These are phyloP conservation scores for Pyrrhoderma lamaoense DNA, from an alignment of 1,284 basidiomycete genomes.

Conservation along the genomic window DNA sequence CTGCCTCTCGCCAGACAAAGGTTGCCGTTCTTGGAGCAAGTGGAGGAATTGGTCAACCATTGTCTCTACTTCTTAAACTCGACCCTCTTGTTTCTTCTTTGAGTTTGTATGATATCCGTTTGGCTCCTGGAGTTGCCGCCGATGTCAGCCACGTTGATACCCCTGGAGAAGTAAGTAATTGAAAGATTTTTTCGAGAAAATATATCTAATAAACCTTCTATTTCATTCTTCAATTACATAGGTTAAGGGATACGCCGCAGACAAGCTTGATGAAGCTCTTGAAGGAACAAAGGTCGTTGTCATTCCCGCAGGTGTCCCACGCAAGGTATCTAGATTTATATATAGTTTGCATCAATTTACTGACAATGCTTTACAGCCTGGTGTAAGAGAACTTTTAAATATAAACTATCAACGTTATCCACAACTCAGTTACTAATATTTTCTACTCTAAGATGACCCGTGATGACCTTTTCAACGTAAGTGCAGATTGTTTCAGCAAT, in stretches of 20 bases:
- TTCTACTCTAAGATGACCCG: slow-evolving; percentile 70
- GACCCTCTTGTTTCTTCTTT: slow-evolving; percentile 76
- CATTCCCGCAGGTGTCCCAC: slow-evolving; percentile 95
- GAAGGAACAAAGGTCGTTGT: slow-evolving; percentile 87
- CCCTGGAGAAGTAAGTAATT: slow-evolving; percentile 69
- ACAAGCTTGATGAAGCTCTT: slow-evolving; percentile 82
- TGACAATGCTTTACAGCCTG: slow-evolving; percentile 44
- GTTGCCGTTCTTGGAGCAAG: slow-evolving; percentile 89
- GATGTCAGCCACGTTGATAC: slow-evolving; percentile 94
- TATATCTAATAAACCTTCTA: slow-evolving; percentile 7
- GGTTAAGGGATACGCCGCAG: slow-evolving; percentile 77
- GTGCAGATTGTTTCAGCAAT: slow-evolving; percentile 26
- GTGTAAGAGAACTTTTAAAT: slow-evolving; percentile 43
- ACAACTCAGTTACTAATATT: slow-evolving; percentile 24
- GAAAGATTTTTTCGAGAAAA: neutral
- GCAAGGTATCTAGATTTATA: slow-evolving; percentile 55
- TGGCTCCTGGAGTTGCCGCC: slow-evolving; percentile 87
- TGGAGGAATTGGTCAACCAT: slow-evolving; percentile 89
- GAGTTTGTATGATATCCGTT: slow-evolving; percentile 86
- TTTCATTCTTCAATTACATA: slow-evolving; percentile 28
- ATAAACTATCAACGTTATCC: slow-evolving; percentile 21
- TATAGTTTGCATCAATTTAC: slow-evolving; percentile 19
- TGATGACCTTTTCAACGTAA: slow-evolving; percentile 98
- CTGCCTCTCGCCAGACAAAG: slow-evolving; percentile 64
- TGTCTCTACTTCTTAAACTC: slow-evolving; percentile 83